A percentile compares a stretch with the other conserved stretches of the same genome.
phyloP scores from a whole-genome alignment of 2,329 filamentous ascomycete genomes.

The Pseudogymnoascus sp. region DNA sequence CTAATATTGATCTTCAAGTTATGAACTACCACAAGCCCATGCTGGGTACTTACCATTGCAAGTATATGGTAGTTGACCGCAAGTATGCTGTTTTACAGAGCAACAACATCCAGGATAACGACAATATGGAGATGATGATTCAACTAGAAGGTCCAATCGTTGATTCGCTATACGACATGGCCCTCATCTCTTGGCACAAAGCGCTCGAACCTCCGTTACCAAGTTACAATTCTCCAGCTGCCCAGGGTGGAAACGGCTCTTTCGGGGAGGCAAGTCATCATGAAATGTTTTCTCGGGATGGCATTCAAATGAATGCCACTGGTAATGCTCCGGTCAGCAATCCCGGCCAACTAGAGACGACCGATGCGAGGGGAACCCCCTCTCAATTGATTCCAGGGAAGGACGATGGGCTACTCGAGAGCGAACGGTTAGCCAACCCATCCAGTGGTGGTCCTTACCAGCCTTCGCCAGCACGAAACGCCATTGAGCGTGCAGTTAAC shows the following conservation, averaged over 20 bases:
- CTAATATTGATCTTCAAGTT: constrained; percentile 63
- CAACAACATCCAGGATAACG: constrained; percentile 73
- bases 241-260: constrained; percentile 24
- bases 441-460: background rate
- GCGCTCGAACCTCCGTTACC: constrained; percentile 52
- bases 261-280: constrained; percentile 19
- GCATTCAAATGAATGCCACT: constrained; percentile 27
- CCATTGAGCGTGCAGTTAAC: background rate
- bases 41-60: constrained; percentile 68
- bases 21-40: constrained; percentile 64
- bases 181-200: constrained; percentile 64
- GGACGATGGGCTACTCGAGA: background rate
- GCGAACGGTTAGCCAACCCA: background rate
- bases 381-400: background rate
- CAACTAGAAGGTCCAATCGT: constrained; percentile 71
- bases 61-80: constrained; percentile 70
- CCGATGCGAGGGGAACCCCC: background rate
- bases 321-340: background rate
- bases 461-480: background rate
- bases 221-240: constrained; percentile 43
- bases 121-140: constrained; percentile 74
- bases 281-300: constrained; percentile 25
- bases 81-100: constrained; percentile 64
- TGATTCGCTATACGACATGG: constrained; percentile 67
- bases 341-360: background rate